Conservation (phyloP, 768 basidiomycete species). For the Mycena haematopus region DNA sequence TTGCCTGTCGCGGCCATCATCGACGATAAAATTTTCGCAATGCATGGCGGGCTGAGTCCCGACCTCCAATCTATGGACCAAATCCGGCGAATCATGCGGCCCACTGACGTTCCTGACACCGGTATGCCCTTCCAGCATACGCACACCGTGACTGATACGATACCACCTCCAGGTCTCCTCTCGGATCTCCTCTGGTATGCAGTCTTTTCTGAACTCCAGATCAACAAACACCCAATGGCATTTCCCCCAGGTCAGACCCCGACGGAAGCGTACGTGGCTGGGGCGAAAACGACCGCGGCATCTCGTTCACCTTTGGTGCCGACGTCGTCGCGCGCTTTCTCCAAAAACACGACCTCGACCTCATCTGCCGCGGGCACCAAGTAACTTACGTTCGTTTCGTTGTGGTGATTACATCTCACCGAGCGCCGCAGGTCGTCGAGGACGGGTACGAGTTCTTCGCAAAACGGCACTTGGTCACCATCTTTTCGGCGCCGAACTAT, state of each 20-base stretch:
- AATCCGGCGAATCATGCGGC: slow-evolving; percentile 97
- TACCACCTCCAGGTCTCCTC: slow-evolving; percentile 67
- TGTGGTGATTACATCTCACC: slow-evolving; percentile 49
- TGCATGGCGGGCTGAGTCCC: slow-evolving; percentile 97
- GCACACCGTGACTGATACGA: not conserved
- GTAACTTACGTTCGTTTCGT: slow-evolving; percentile 68
- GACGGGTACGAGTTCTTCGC: slow-evolving; percentile 89
- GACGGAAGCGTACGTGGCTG: slow-evolving; percentile 99
- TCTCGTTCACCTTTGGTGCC: slow-evolving; percentile 97
- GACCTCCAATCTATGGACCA: slow-evolving; percentile 99
- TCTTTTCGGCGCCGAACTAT: slow-evolving; percentile 82
- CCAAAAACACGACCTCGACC: slow-evolving; percentile 99
- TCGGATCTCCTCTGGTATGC: slow-evolving; percentile 97
- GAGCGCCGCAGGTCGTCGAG: slow-evolving; percentile 67
- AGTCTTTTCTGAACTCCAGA: not conserved
- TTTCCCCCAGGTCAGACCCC: slow-evolving; percentile 54
- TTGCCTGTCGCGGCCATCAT: slow-evolving; percentile 98
- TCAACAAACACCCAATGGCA: not conserved
- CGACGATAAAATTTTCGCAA: slow-evolving; percentile 99
- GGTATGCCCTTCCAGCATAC: slow-evolving; percentile 52
- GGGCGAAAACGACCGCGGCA: slow-evolving; percentile 98
- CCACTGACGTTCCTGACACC: slow-evolving; percentile 98
- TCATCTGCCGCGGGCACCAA: slow-evolving; percentile 98
- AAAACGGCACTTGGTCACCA: slow-evolving; percentile 79
- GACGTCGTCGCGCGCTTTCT: slow-evolving; percentile 98